A percentile compares a stretch with the other conserved stretches of the same genome.
These are phyloP conservation scores for Kalmanozyma brasiliensis DNA, from an alignment of 1,284 basidiomycete genomes.

Conservation along the genomic window DNA sequence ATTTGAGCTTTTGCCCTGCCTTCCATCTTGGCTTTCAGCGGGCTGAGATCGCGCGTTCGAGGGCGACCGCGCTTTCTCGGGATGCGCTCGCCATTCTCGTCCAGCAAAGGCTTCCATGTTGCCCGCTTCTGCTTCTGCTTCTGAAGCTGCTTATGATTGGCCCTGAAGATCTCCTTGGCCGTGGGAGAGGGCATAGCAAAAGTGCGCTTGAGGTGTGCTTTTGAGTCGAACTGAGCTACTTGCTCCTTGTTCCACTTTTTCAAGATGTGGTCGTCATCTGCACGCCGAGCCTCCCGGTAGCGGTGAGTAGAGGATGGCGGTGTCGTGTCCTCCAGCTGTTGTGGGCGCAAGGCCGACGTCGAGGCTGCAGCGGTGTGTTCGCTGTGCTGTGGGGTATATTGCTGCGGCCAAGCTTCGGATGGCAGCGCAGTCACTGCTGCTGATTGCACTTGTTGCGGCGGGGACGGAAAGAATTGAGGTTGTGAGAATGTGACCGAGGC, in stretches of 20 bases:
- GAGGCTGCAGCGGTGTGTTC: not conserved
- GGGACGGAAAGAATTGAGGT: constrained; percentile 34
- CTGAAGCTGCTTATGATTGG: constrained; percentile 1
- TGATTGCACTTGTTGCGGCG: constrained; percentile 16
- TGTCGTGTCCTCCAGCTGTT: not conserved
- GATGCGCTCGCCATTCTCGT: constrained; percentile 5
- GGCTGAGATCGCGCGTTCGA: constrained; percentile 1
- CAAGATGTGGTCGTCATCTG: not conserved
- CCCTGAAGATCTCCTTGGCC: not conserved
- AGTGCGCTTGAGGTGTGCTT: not conserved
- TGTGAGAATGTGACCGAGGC: constrained; percentile 39
- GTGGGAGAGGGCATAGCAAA: not conserved
- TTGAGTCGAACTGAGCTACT: not conserved
- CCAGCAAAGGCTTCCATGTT: constrained; percentile 7
- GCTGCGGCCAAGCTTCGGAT: constrained; percentile 11
- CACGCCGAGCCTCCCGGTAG: not conserved
- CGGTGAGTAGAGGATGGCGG: not conserved
- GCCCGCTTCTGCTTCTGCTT: not conserved
- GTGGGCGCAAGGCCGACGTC: not conserved
- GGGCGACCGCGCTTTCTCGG: constrained; percentile 18
- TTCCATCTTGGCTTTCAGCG: constrained; percentile 1
- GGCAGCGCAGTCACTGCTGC: constrained; percentile 1
- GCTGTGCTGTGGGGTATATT: constrained; percentile 10
- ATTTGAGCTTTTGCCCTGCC: not conserved
- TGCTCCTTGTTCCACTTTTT: not conserved